Conservation (phyloP, 805 yeast genomes). For the Sporopachydermia lactativora region DNA sequence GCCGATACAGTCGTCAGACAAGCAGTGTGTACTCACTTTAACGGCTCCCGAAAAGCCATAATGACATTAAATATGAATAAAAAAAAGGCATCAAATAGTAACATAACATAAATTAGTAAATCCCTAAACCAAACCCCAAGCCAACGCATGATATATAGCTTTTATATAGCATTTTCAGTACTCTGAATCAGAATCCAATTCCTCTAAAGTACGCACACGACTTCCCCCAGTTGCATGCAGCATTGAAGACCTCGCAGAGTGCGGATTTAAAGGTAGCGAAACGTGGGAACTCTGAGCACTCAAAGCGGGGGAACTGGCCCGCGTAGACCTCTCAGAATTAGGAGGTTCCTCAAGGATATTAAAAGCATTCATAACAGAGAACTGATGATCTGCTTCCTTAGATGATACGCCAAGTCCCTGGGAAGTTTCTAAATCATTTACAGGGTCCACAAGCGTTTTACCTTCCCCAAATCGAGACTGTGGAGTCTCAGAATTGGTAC, state of each 20-base stretch:
- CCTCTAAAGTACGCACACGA: neutral
- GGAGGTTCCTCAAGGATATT: neutral
- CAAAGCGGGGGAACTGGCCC: neutral
- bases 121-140: no score
- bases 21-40: no score
- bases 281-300: neutral
- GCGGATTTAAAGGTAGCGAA: neutral
- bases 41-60: no score
- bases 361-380: neutral
- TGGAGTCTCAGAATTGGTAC: no score
- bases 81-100: no score
- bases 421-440: neutral
- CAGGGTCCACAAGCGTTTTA: neutral
- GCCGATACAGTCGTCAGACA: no score
- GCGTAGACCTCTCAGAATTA: neutral
- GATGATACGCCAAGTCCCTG: neutral
- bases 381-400: neutral
- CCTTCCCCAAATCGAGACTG: neutral
- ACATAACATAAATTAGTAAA: no score
- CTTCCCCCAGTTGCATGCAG: neutral
- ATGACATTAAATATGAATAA: no score
- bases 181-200: constrained; percentile 1
- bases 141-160: no score
- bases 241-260: neutral
- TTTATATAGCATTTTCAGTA: no score